Conservation (phyloP, 768 basidiomycete genomes). For the Termitomyces eurrhizus region DNA sequence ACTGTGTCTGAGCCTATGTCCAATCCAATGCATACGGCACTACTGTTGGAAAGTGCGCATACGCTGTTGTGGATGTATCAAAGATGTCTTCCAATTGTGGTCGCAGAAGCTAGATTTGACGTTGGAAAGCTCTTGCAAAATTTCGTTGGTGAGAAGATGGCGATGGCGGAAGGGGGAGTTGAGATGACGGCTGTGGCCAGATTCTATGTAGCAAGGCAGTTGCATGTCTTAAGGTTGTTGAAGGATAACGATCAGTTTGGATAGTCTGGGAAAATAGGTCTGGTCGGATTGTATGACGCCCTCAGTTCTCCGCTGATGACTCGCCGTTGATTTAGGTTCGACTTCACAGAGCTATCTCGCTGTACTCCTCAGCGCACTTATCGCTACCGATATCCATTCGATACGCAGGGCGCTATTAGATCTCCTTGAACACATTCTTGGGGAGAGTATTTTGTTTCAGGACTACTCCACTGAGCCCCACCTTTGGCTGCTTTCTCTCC, state of each 20-base stretch:
- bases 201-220: too few species aligned
- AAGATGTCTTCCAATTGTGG: conserved; percentile 63
- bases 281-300: conserved; percentile 22
- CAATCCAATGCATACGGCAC: conserved; percentile 41
- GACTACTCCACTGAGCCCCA: too few species aligned
- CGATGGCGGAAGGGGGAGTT: conserved; percentile 20
- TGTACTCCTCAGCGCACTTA: too few species aligned
- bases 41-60: conserved; percentile 79
- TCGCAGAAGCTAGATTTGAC: conserved; percentile 82
- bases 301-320: background rate
- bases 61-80: conserved; percentile 86
- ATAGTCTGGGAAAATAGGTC: conserved; percentile 75
- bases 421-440: too few species aligned
- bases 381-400: too few species aligned
- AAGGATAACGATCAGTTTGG: too few species aligned
- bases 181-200: conserved; percentile 21
- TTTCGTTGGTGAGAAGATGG: conserved; percentile 23
- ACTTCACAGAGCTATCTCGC: too few species aligned
- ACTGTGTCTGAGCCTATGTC: background rate
- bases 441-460: too few species aligned
- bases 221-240: too few species aligned
- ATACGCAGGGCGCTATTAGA: too few species aligned
- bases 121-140: conserved; percentile 70
- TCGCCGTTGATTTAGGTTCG: background rate
- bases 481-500: too few species aligned